Evolutionary conservation across 2,329 filamentous ascomycete genomes (phyloP).

Genomic region (Trichoderma sp.): DNA sequence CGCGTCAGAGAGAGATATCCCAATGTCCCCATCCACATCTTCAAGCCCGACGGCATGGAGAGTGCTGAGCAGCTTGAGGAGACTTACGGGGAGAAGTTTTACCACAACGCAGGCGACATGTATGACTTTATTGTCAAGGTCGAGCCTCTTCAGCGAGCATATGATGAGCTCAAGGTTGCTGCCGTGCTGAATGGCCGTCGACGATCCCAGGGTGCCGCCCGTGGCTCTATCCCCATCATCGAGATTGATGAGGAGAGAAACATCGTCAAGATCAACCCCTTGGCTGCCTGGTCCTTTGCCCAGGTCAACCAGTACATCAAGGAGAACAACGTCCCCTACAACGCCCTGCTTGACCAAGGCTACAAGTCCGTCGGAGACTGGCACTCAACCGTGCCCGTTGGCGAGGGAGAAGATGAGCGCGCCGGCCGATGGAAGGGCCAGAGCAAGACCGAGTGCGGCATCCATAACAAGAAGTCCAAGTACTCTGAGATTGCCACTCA

Average conservation of each 20-base stretch:
- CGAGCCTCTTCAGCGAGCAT: constrained; percentile 90
- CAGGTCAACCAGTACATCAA: constrained; percentile 88
- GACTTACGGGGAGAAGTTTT: constrained; percentile 79
- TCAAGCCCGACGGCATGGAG: constrained; percentile 77
- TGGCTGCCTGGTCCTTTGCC: constrained; percentile 90
- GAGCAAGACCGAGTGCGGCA: constrained; percentile 95
- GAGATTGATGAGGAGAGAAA: constrained; percentile 87
- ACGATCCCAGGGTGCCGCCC: constrained; percentile 88
- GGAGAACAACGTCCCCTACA: constrained; percentile 89
- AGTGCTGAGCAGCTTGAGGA: constrained; percentile 76
- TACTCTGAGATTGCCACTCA: constrained; percentile 84
- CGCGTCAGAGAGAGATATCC: constrained; percentile 76
- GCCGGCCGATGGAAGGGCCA: constrained; percentile 97
- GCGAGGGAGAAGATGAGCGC: constrained; percentile 90
- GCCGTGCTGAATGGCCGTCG: constrained; percentile 91
- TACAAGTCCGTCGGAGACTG: constrained; percentile 99
- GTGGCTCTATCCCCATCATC: constrained; percentile 85
- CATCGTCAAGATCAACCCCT: constrained; percentile 94
- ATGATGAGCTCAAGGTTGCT: constrained; percentile 80
- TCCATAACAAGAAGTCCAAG: constrained; percentile 95
- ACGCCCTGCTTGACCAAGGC: constrained; percentile 84
- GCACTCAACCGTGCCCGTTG: constrained; percentile 92
- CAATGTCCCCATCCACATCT: constrained; percentile 79
- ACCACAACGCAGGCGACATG: constrained; percentile 81
- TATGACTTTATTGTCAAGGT: constrained; percentile 99